Base-by-base conservation (phyloP, 345 rosid genomes). In the Eucalyptus camaldulensis region DNA sequence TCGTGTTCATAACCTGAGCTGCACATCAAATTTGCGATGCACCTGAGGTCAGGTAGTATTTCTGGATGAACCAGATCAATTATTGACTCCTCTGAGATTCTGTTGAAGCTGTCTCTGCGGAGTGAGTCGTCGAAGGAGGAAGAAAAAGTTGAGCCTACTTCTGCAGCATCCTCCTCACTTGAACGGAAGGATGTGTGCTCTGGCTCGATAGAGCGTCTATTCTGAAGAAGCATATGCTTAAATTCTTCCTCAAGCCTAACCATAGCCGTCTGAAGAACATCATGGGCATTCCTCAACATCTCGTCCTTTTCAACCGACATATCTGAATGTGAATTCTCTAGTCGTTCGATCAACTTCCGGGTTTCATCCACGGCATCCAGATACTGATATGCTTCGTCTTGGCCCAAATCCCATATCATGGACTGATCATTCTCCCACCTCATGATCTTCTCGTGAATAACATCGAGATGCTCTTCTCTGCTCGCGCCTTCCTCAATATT, bases 221-320 rank as follows among this genome's bases (percentile, higher is more conserved):
- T 93, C 90, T 95, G 95, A 65, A 94, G 93, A 88, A 97, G 97
- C 72, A 97, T 87, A 91, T 95, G 90, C 92, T 91, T 94, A 54
- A 97, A 96, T 93, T 96, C 99, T 49, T 96, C 96, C 93, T 95
- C 99, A 5, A 97, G 97, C 95, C 98, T 93, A 44, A 92, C 92
- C 99, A 97, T 97, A 10, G 97, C 97, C 17, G 91, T 93, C 89
- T 96, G 99, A 91, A 97, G 96, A 91, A 96, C 93, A 91, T 96
- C 95, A 58, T 95, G 95, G 83, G 97, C 96, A 91, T 93, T 96
- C 51, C 93, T 91, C 37, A 96, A 51, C 83, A 94, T 88, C 47
- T 90, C 91, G 88, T 88, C 94, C 89, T 93, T 93, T 17, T 54
- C 92, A 45, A 88, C 92, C 33, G 88, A 91, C 45, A 89, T 88